Percentiles rank a stretch among this genome's conserved stretches.
These are phyloP conservation scores for Colletotrichum graminicola DNA, from an alignment of 2,329 filamentous ascomycete genomes.

Conservation along the genomic window DNA sequence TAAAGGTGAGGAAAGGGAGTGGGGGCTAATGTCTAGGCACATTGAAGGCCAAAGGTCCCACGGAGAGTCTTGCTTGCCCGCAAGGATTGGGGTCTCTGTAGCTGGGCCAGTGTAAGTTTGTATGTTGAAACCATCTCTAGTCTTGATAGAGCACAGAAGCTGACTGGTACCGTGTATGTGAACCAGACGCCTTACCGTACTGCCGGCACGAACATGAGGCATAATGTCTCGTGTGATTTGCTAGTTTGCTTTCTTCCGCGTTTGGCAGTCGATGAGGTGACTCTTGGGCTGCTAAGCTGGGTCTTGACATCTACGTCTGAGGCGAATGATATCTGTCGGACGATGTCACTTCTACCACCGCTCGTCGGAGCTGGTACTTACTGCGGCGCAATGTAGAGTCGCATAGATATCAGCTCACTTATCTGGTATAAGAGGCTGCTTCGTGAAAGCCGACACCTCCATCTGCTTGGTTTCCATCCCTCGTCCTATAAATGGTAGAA, in stretches of 20 bases:
- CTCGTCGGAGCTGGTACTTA: background rate
- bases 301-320: background rate
- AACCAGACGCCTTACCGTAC: no score
- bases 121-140: no score
- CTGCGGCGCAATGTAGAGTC: no score
- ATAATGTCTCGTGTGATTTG: no score
- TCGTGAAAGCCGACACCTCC: background rate
- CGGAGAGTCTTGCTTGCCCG: no score
- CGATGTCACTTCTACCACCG: background rate
- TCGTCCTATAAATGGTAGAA: background rate
- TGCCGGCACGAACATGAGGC: no score
- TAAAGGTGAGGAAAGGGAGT: background rate
- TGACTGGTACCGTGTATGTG: background rate
- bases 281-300: background rate
- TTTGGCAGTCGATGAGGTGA: background rate
- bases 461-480: background rate
- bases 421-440: background rate
- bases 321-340: background rate
- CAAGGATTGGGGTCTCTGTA: no score
- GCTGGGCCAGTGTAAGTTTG: no score
- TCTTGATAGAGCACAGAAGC: no score
- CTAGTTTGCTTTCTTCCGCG: background rate
- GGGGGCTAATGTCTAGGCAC: background rate
- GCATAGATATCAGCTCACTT: no score
- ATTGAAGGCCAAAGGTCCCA: background rate